Base-by-base conservation (phyloP, 1,284 basidiomycete genomes). In the Trichosporon asahii region DNA sequence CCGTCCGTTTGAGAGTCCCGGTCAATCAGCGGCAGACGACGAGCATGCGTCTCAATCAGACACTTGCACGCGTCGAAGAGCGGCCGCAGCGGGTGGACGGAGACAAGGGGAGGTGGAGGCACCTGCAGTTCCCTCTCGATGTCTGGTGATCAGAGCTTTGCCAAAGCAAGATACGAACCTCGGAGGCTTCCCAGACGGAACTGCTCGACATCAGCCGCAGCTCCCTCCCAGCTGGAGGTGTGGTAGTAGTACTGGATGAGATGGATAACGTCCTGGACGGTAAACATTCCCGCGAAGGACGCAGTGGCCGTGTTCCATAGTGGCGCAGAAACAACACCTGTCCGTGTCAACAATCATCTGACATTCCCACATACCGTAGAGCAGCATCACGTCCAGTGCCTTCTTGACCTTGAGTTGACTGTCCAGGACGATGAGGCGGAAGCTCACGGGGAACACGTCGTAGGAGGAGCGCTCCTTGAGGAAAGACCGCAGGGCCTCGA, bases 221-320 rank as follows among this genome's bases (percentile, higher is more conserved):
- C 95, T 64, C 89, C 89, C 76, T 95, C 94, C 84, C 95, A 98
- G 9, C 91, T 89, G 18, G 91, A 91, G 3, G 85, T 86, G 68
- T 90, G 88, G 81, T 96, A 96, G 84, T 97, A 98, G 85, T 94
- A 96, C 79, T 98, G 95, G 73, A 98, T 98, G 72, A 98, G 89
- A 81, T 97, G 95, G 72, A 97, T 96, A 80, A 97, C 93, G 81
- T 97, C 95, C 70, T 94, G 89, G 14, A 97, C 93, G 8, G 95
- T 98, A 77, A 97, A 91, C 94, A 98, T 97, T 72, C 95, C 83
- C 3, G 93, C 93, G 78, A 98, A 98, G 66, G 87, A 88, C 1
- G 93, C 94, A 72, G 88, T 89, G 72, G 93, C 90, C 80, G 93
- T 95, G 85, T 96, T 95, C 93, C 96, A 99, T n/a, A 99, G 86